Evolutionary conservation across 345 rosid genomes (phyloP).

Genomic region (Populus simonii): DNA sequence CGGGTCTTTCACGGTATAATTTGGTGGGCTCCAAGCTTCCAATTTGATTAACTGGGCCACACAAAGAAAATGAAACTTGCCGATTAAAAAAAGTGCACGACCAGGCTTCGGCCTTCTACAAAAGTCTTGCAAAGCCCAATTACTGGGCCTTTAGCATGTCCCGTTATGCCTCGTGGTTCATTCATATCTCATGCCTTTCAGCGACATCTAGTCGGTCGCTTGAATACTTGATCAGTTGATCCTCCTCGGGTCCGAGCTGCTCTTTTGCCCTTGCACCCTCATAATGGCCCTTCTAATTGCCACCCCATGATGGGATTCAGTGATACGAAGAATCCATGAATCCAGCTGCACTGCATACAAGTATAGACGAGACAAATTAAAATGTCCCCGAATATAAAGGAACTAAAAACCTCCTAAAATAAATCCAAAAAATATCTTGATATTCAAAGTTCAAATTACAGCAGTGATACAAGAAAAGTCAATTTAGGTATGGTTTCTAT

Average conservation of each 20-base stretch:
- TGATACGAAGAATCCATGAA: constrained; percentile 4
- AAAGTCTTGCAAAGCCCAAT: not conserved
- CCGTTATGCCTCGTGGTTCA: not conserved
- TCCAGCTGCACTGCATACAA: not conserved
- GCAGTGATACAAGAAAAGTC: rapidly evolving
- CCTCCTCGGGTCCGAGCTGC: not conserved
- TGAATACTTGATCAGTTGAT: too few species aligned
- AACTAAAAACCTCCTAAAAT: too few species aligned
- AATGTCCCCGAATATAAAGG: not conserved
- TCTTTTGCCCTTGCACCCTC: not conserved
- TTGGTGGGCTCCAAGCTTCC: too few species aligned
- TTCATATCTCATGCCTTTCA: not conserved
- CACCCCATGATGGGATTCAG: not conserved
- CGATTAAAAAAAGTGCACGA: not conserved
- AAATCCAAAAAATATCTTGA: too few species aligned
- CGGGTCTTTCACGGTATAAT: too few species aligned
- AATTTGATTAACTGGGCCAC: not conserved
- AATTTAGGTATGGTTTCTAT: rapidly evolving
- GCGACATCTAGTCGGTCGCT: not conserved
- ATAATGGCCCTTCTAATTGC: not conserved
- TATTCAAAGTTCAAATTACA: rapidly evolving
- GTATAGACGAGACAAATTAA: not conserved
- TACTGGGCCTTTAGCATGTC: not conserved
- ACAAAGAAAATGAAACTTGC: not conserved
- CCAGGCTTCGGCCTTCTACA: not conserved